Conservation (phyloP, 495 filamentous ascomycete genomes). For the Penicillium chermesinum region DNA sequence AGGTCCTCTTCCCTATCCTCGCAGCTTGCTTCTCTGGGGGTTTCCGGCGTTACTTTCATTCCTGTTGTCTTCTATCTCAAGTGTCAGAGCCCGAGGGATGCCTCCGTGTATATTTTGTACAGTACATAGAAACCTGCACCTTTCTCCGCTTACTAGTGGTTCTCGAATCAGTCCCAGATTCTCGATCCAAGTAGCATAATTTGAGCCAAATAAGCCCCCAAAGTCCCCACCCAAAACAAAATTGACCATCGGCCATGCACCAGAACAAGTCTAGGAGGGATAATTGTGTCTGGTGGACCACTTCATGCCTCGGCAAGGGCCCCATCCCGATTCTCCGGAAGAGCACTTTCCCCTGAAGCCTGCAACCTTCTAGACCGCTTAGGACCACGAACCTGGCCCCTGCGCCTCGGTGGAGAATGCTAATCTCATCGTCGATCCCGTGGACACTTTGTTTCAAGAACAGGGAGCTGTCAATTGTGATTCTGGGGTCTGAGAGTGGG, state of each 20-base stretch:
- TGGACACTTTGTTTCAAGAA: constrained; percentile 6
- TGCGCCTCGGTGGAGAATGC: constrained; percentile 10
- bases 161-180: too few species aligned
- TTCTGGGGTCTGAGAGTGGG: constrained; percentile 5
- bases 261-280: neutral
- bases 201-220: neutral
- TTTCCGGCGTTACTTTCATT: constrained; percentile 26
- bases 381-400: constrained; percentile 2
- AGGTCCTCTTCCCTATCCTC: constrained; percentile 15
- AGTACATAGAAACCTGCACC: constrained; percentile 30
- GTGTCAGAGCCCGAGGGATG: constrained; percentile 1
- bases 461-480: constrained; percentile 4
- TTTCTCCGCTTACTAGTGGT: constrained; percentile 14
- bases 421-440: constrained; percentile 8
- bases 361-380: neutral
- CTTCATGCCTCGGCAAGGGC: constrained; percentile 2
- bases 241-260: neutral
- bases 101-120: constrained; percentile 29
- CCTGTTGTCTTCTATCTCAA: constrained; percentile 3
- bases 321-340: constrained; percentile 10
- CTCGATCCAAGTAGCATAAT: too few species aligned
- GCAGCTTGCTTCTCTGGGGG: constrained; percentile 22
- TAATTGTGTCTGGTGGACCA: neutral
- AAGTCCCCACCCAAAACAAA: neutral
- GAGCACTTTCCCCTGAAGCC: constrained; percentile 18